These are phyloP conservation scores for Kluyveromyces lactis DNA, from an alignment of 805 yeast genomes.

Conservation along the genomic window DNA sequence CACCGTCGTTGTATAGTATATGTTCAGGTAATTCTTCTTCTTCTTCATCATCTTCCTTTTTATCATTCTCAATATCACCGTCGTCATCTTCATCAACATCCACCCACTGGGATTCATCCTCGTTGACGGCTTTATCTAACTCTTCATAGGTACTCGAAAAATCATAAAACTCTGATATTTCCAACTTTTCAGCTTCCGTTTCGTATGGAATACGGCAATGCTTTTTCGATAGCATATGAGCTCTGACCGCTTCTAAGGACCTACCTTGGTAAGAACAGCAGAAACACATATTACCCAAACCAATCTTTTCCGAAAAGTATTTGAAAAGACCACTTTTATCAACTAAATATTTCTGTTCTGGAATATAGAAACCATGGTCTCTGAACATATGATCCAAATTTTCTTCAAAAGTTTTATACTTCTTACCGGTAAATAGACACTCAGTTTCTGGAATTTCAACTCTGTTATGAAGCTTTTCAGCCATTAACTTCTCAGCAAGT, in stretches of 20 bases:
- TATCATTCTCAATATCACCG: slow-evolving; percentile 28
- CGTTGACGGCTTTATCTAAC: slow-evolving; percentile 20
- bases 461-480: slow-evolving; percentile 32
- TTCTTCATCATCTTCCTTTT: slow-evolving; percentile 22
- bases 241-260: slow-evolving; percentile 76
- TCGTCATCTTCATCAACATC: slow-evolving; percentile 29
- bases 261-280: slow-evolving; percentile 81
- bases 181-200: slow-evolving; percentile 71
- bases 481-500: slow-evolving; percentile 31
- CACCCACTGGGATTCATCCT: slow-evolving; percentile 26
- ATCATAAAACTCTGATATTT: slow-evolving; percentile 86
- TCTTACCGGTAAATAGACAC: slow-evolving; percentile 50
- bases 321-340: slow-evolving; percentile 66
- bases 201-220: slow-evolving; percentile 92
- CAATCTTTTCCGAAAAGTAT: slow-evolving; percentile 84
- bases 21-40: slow-evolving; percentile 32
- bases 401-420: slow-evolving; percentile 38
- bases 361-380: slow-evolving; percentile 78
- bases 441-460: slow-evolving; percentile 41
- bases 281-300: slow-evolving; percentile 84
- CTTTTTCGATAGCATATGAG: slow-evolving; percentile 80
- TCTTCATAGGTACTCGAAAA: slow-evolving; percentile 61
- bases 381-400: slow-evolving; percentile 69
- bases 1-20: slow-evolving; percentile 49
- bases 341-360: slow-evolving; percentile 66